Evolutionary conservation across 257 asterid species (phyloP).

Genomic region (Plantago major): DNA sequence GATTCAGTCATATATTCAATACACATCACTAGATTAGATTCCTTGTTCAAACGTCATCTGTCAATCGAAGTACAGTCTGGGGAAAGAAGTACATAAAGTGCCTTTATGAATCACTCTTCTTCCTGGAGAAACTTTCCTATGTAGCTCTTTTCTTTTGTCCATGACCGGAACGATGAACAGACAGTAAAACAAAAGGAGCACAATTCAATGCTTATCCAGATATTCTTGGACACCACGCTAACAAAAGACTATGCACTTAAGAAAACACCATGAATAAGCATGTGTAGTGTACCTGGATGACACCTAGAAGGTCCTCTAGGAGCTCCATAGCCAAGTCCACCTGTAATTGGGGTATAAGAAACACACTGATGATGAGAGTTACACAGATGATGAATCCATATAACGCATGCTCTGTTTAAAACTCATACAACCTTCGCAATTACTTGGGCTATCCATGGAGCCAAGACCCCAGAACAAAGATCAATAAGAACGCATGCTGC

Average conservation of each 20-base stretch:
- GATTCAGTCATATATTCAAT: not conserved
- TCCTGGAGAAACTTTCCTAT: not conserved
- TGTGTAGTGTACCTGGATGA: slow-evolving; percentile 60
- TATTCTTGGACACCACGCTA: not conserved
- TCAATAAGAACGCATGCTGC: slow-evolving; percentile 93
- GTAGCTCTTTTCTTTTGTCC: not conserved
- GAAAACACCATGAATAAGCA: slow-evolving; percentile 12
- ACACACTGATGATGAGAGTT: slow-evolving; percentile 15
- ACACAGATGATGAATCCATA: slow-evolving; percentile 15
- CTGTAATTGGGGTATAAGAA: slow-evolving; percentile 35
- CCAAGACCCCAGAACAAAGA: slow-evolving; percentile 83
- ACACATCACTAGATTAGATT: not conserved
- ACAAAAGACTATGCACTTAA: not conserved
- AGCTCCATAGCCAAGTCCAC: slow-evolving; percentile 88
- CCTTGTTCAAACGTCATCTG: slow-evolving; percentile 2
- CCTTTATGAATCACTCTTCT: too few relatives aligned
- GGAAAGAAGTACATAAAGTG: too few relatives aligned
- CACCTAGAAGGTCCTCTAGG: slow-evolving; percentile 88
- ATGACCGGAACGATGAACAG: slow-evolving; percentile 1
- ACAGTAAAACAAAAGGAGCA: not conserved
- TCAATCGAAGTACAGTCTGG: slow-evolving; percentile 3
- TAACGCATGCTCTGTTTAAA: slow-evolving; percentile 19
- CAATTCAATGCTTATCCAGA: not conserved
- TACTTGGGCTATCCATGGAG: slow-evolving; percentile 95
- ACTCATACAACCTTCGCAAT: slow-evolving; percentile 67